Conservation (phyloP, 2,329 filamentous ascomycete species). For the Grosmannia huntii region DNA sequence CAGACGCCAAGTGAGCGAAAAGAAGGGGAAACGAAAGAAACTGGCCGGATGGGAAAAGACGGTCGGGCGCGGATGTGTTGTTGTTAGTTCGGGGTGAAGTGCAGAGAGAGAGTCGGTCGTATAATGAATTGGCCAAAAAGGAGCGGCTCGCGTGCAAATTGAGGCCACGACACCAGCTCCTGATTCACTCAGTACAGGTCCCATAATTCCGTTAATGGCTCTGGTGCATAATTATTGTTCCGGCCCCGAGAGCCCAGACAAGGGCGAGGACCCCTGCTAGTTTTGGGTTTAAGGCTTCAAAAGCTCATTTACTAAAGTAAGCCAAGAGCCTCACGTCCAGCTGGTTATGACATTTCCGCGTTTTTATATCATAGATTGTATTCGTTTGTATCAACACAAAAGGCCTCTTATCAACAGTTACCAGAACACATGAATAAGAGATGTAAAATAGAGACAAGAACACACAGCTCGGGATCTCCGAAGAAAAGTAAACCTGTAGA, state of each 20-base stretch:
- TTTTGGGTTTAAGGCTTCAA: background rate
- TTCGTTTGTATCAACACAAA: background rate
- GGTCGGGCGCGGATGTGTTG: background rate
- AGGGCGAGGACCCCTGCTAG: background rate
- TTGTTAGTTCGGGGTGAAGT: background rate
- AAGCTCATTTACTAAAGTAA: background rate
- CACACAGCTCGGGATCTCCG: too few relatives aligned
- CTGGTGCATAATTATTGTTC: background rate
- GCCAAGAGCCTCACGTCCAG: background rate
- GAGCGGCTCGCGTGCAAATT: slow-evolving; percentile 7
- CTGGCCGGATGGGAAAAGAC: background rate
- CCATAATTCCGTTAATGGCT: background rate
- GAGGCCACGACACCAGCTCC: slow-evolving; percentile 8
- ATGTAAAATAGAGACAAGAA: background rate
- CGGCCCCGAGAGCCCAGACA: background rate
- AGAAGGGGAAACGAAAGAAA: background rate
- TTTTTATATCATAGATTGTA: background rate
- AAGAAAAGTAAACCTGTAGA: too few relatives aligned
- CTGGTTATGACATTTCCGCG: background rate
- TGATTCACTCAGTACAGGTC: background rate
- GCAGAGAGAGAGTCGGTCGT: background rate
- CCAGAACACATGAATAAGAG: background rate
- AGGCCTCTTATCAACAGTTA: background rate
- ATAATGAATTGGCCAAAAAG: slow-evolving; percentile 1
- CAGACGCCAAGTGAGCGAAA: too few relatives aligned